phyloP scores from a whole-genome alignment of 2,329 filamentous ascomycete genomes.

The Apiospora kogelbergensis region DNA sequence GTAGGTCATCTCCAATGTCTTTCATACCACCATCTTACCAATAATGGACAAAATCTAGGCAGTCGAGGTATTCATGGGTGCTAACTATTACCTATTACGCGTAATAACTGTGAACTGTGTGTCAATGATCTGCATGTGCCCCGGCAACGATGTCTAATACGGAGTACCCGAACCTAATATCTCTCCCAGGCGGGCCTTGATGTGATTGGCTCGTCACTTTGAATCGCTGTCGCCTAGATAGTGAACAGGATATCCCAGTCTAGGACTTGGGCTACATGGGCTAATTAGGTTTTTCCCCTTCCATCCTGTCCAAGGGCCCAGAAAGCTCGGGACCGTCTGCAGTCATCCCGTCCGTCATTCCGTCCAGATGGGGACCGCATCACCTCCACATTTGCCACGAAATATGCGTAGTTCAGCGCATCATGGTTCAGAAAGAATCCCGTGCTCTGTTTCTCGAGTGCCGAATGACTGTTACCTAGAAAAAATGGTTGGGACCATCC shows the following conservation, averaged over 20 bases:
- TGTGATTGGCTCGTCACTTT: no score
- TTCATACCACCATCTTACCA: no score
- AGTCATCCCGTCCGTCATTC: background rate
- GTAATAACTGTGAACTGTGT: no score
- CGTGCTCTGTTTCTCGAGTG: background rate
- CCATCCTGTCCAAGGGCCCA: background rate
- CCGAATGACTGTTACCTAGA: conserved; percentile 1
- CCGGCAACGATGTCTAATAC: no score
- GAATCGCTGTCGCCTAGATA: background rate
- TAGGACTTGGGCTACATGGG: background rate
- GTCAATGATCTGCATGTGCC: no score
- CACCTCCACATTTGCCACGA: background rate
- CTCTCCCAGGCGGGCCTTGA: no score
- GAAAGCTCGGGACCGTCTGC: background rate
- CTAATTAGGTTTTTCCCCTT: background rate
- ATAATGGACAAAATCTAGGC: no score
- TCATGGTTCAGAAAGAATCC: background rate
- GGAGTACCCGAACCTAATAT: no score
- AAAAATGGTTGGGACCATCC: background rate
- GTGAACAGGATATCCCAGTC: background rate
- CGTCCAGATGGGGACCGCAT: background rate
- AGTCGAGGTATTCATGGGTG: no score
- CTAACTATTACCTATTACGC: no score
- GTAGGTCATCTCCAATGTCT: no score
- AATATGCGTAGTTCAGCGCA: background rate